Conservation (phyloP, 345 rosid species). For the Gossypium rotundifolium region DNA sequence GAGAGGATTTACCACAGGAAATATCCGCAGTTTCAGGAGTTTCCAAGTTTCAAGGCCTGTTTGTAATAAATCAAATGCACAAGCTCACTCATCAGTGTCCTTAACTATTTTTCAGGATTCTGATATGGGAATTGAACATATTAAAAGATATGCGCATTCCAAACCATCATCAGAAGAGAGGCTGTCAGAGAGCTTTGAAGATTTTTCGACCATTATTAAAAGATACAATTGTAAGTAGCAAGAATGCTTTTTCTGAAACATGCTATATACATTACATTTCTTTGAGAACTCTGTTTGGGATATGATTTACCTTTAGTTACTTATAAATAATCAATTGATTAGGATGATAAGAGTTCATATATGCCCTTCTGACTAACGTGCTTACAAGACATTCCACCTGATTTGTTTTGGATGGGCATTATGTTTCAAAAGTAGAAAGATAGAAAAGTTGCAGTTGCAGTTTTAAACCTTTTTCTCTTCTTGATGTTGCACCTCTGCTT, state of each 20-base stretch:
- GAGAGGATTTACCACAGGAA: conserved; percentile 24
- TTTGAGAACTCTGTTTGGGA: not conserved
- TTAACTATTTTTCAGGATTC: conserved; percentile 12
- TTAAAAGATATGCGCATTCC: conserved; percentile 17
- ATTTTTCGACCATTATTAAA: conserved; percentile 34
- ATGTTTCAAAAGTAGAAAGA: conserved; percentile 6
- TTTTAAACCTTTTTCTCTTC: not conserved
- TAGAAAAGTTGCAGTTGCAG: not conserved
- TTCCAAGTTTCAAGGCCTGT: conserved; percentile 31
- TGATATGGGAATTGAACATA: not conserved
- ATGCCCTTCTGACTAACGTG: not conserved
- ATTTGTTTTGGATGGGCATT: not conserved
- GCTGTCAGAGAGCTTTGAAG: conserved; percentile 40
- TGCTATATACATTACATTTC: not conserved
- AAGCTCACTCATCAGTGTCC: conserved; percentile 46
- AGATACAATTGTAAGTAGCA: conserved; percentile 20
- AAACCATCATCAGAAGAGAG: conserved; percentile 46
- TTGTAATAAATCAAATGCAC: conserved; percentile 30
- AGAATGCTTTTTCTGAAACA: not conserved
- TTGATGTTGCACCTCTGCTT: not conserved
- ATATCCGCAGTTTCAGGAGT: conserved; percentile 30
- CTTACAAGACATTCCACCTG: not conserved
- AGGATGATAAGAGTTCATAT: not conserved
- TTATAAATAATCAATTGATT: not conserved
- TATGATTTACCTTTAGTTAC: not conserved